Conservation (phyloP, 1,284 basidiomycete genomes). For the Ceratobasidium sp. region DNA sequence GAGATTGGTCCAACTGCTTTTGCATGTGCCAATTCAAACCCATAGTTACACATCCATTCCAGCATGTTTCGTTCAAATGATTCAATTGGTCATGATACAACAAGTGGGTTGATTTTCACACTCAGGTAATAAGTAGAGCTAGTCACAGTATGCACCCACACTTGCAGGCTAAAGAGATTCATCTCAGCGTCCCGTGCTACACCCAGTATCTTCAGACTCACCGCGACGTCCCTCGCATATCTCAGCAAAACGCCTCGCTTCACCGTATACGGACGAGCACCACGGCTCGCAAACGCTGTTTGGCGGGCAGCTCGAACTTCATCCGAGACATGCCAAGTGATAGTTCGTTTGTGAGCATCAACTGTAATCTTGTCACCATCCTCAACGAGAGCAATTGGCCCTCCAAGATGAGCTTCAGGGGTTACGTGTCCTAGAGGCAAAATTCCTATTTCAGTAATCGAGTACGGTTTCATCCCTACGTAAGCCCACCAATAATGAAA, state of each 20-base stretch:
- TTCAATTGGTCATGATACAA: too few relatives aligned
- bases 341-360: conserved; percentile 77
- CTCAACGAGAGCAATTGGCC: conserved; percentile 91
- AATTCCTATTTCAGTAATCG: neutral
- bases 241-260: conserved; percentile 72
- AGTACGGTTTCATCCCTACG: neutral
- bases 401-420: conserved; percentile 90
- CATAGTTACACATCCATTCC: too few relatives aligned
- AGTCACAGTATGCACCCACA: conserved; percentile 77
- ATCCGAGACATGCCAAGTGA: conserved; percentile 83
- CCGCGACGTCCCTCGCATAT: conserved; percentile 81
- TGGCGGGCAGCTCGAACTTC: conserved; percentile 76
- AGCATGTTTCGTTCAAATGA: too few relatives aligned
- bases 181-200: conserved; percentile 38
- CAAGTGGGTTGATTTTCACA: too few relatives aligned
- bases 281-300: conserved; percentile 72
- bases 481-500: conserved; percentile 64
- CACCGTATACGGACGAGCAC: conserved; percentile 69
- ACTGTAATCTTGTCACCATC: conserved; percentile 90
- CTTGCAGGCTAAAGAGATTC: conserved; percentile 64
- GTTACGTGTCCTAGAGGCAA: conserved; percentile 78
- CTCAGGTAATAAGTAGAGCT: too few relatives aligned
- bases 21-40: too few relatives aligned
- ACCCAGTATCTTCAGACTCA: conserved; percentile 52
- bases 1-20: too few relatives aligned